These are phyloP conservation scores for Mycothermus thermophilus DNA, from an alignment of 495 filamentous ascomycete species.

Conservation along the genomic window DNA sequence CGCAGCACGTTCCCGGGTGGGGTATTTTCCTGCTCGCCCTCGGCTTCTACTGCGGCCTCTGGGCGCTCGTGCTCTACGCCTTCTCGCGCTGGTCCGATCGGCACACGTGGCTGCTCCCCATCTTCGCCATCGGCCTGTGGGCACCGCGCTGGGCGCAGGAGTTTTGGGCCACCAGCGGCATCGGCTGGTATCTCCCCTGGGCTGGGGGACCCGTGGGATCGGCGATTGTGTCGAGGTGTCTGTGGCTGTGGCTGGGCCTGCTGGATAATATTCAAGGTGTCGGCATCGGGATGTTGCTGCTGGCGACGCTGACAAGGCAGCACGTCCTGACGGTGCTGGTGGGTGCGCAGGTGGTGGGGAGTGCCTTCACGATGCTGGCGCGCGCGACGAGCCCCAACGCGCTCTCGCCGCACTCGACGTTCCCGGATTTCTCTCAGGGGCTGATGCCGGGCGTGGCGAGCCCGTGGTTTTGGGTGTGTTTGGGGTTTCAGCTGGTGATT, in stretches of 20 bases:
- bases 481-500: constrained; percentile 47
- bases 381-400: constrained; percentile 44
- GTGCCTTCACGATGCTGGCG: constrained; percentile 42
- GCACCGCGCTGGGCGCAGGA: constrained; percentile 54
- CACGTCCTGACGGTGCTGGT: constrained; percentile 44
- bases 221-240: constrained; percentile 37
- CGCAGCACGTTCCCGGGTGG: constrained; percentile 39
- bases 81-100: constrained; percentile 38
- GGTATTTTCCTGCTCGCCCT: constrained; percentile 37
- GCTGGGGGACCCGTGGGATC: constrained; percentile 32
- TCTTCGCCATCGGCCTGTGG: constrained; percentile 51
- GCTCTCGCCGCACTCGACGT: constrained; percentile 48
- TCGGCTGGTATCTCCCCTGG: constrained; percentile 50
- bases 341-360: constrained; percentile 42
- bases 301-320: constrained; percentile 47
- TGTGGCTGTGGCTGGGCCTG: constrained; percentile 55
- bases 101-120: constrained; percentile 51
- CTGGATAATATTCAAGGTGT: constrained; percentile 48
- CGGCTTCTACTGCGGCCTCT: constrained; percentile 46
- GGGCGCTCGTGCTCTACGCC: constrained; percentile 34
- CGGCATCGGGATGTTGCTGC: constrained; percentile 50
- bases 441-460: constrained; percentile 35
- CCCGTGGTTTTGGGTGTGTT: constrained; percentile 53
- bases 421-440: constrained; percentile 42
- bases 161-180: constrained; percentile 45